phyloP scores from a whole-genome alignment of 352 stramenopile genomes.

The Phytophthora pistaciae region DNA sequence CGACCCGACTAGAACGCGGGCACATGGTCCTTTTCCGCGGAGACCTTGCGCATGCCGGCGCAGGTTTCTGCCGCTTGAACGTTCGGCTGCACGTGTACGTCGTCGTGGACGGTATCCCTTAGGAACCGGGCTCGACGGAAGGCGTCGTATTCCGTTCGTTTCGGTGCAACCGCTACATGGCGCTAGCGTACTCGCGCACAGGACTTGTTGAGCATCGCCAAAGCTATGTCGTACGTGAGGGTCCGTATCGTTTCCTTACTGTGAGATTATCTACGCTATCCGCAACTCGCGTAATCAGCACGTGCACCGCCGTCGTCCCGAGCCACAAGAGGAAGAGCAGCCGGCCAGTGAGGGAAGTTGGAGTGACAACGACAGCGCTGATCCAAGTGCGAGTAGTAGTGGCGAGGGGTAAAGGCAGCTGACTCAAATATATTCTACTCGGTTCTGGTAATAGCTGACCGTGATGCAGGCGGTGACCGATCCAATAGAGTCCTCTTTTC shows the following conservation, averaged over 20 bases:
- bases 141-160: neutral
- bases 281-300: slow-evolving; percentile 9
- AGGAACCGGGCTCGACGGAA: neutral
- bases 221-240: too few relatives aligned
- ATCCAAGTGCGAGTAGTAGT: neutral
- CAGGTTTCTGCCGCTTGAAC: neutral
- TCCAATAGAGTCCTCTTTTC: too few relatives aligned
- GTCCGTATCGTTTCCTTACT: neutral
- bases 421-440: neutral
- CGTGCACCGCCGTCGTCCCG: neutral
- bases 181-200: slow-evolving; percentile 1
- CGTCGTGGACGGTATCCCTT: neutral
- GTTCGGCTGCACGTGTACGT: slow-evolving; percentile 4
- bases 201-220: neutral
- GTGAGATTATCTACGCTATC: neutral
- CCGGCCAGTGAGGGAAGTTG: neutral
- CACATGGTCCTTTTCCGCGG: slow-evolving; percentile 8
- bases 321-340: neutral
- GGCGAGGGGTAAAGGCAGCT: neutral
- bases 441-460: neutral
- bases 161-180: neutral
- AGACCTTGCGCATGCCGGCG: slow-evolving; percentile 1
- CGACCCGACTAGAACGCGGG: neutral
- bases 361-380: neutral
- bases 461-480: too few relatives aligned